Evolutionary conservation across 768 basidiomycete genomes (phyloP).

Genomic region (Neoboletus subvelutipes): DNA sequence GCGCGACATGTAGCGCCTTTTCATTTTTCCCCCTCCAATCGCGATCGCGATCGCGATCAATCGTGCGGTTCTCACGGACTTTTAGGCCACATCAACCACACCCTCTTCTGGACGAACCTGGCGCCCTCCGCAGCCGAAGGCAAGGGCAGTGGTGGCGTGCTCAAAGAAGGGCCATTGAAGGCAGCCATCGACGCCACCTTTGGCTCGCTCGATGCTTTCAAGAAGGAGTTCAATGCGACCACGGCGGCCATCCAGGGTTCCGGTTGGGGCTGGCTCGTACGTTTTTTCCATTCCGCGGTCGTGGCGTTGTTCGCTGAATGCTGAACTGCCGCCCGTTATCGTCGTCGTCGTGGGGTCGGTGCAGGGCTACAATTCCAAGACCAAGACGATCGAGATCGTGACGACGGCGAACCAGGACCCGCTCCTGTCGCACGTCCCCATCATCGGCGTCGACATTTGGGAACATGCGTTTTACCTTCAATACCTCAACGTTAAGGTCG

Average conservation of each 20-base stretch:
- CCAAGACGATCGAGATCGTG: too few relatives aligned
- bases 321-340: neutral
- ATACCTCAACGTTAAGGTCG: too few relatives aligned
- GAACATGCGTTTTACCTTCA: too few relatives aligned
- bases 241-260: too few relatives aligned
- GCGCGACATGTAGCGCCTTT: neutral
- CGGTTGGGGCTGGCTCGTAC: too few relatives aligned
- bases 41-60: constrained; percentile 9
- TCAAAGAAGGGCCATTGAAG: constrained; percentile 66
- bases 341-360: too few relatives aligned
- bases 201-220: constrained; percentile 68
- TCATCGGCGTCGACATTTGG: too few relatives aligned
- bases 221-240: too few relatives aligned
- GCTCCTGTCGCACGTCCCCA: too few relatives aligned
- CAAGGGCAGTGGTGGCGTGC: constrained; percentile 59
- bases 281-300: neutral
- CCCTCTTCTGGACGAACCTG: too few relatives aligned
- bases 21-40: neutral
- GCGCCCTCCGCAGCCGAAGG: constrained; percentile 50
- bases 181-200: constrained; percentile 59
- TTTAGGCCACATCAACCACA: constrained; percentile 86
- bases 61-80: neutral
- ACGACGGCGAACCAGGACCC: too few relatives aligned
- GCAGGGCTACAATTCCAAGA: too few relatives aligned
- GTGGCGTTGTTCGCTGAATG: neutral